These are phyloP conservation scores for Xerocomus brunneocitrinus DNA, from an alignment of 768 basidiomycete species.

Conservation along the genomic window DNA sequence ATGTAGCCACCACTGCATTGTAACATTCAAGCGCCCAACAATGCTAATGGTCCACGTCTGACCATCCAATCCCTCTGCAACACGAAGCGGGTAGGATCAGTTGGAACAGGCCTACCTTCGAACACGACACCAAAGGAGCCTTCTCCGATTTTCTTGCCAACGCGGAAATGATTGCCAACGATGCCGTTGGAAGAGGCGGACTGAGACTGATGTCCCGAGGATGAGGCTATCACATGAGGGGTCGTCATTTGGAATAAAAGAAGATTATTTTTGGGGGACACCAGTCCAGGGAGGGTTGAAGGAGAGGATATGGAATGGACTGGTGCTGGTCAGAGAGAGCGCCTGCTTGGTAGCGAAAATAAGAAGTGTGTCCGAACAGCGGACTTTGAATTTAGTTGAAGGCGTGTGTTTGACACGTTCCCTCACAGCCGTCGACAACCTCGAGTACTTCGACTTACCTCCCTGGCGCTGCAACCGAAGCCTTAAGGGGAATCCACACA, in stretches of 20 bases:
- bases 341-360: constrained; percentile 24
- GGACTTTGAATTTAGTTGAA: constrained; percentile 31
- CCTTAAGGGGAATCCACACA: background rate
- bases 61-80: constrained; percentile 2
- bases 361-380: constrained; percentile 24
- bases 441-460: background rate
- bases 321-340: constrained; percentile 21
- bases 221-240: constrained; percentile 80
- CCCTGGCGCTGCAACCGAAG: background rate
- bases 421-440: constrained; percentile 3
- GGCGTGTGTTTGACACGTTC: constrained; percentile 28
- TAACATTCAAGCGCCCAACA: constrained; percentile 12
- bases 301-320: constrained; percentile 21
- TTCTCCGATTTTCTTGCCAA: constrained; percentile 99
- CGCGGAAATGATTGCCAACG: constrained; percentile 77
- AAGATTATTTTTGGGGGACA: constrained; percentile 10
- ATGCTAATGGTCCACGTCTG: constrained; percentile 3
- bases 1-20: constrained; percentile 2
- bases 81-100: background rate
- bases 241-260: constrained; percentile 53
- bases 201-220: constrained; percentile 63
- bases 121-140: constrained; percentile 99
- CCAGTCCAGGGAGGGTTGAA: constrained; percentile 28
- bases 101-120: constrained; percentile 59
- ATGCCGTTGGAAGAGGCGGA: constrained; percentile 63